Percentiles rank a stretch among this genome's conserved stretches.
Conservation (phyloP, 2,329 filamentous ascomycete genomes). For the Alternaria longipes region DNA sequence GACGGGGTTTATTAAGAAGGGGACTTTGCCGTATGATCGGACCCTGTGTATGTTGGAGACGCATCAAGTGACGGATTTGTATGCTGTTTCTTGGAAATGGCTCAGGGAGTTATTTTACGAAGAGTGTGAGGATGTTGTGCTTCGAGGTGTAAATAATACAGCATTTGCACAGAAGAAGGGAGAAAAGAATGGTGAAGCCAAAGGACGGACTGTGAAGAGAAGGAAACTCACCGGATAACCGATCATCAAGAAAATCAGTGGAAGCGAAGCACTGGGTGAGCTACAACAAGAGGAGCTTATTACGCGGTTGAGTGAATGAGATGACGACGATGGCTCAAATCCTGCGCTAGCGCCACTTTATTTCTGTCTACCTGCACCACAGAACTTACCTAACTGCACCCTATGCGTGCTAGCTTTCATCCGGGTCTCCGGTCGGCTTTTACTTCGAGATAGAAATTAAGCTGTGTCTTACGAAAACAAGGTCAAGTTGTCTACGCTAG, state of each 20-base stretch:
- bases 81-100: neutral
- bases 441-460: neutral
- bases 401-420: neutral
- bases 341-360: neutral
- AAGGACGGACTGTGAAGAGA: neutral
- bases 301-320: neutral
- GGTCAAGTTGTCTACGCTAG: slow-evolving; percentile 24
- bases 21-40: neutral
- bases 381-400: neutral
- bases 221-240: neutral
- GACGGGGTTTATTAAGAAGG: neutral
- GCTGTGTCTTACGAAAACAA: neutral
- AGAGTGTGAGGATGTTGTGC: neutral
- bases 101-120: neutral
- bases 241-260: neutral
- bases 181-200: neutral
- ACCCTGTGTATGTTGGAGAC: neutral
- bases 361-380: neutral
- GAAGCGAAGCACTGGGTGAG: neutral
- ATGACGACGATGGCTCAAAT: neutral
- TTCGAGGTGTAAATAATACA: neutral
- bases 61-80: neutral
- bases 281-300: neutral
- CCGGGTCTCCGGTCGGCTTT: neutral
- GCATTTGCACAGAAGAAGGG: neutral